phyloP scores from a whole-genome alignment of 2,329 filamentous ascomycete genomes.

The Helminthosporium solani region DNA sequence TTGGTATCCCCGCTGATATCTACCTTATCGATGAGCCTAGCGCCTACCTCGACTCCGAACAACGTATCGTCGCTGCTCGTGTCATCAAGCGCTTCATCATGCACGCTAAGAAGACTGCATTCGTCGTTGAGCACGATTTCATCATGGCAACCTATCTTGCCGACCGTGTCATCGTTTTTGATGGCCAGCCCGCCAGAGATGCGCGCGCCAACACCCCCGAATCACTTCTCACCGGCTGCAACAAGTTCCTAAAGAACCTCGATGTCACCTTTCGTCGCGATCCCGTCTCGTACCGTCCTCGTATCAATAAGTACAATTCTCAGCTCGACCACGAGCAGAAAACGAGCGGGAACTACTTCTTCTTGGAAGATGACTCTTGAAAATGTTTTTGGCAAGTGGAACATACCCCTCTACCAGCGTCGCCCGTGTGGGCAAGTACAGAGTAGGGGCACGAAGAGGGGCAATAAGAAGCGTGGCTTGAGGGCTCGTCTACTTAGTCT shows the following conservation, averaged over 20 bases:
- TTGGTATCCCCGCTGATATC: constrained; percentile 93
- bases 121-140: constrained; percentile 99
- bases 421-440: constrained; percentile 46
- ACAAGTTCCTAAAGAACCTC: constrained; percentile 92
- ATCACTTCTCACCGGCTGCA: constrained; percentile 92
- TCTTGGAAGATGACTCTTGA: constrained; percentile 84
- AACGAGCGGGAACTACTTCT: constrained; percentile 91
- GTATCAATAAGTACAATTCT: constrained; percentile 96
- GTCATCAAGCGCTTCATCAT: constrained; percentile 99
- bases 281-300: constrained; percentile 90
- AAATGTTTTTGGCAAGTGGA: constrained; percentile 60
- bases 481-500: constrained; percentile 34
- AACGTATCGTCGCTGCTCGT: constrained; percentile 94
- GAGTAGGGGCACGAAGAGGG: constrained; percentile 40
- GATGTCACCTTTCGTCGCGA: constrained; percentile 99
- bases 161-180: constrained; percentile 97
- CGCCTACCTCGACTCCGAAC: constrained; percentile 91
- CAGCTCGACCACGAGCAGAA: constrained; percentile 99
- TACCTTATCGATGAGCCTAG: constrained; percentile 95
- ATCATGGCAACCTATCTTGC: constrained; percentile 87
- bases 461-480: constrained; percentile 38
- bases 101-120: constrained; percentile 99
- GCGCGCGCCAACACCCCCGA: constrained; percentile 87
- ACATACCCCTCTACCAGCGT: constrained; percentile 38
- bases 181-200: constrained; percentile 86